phyloP scores from a whole-genome alignment of 768 basidiomycete genomes.

The Inosperma sp. region DNA sequence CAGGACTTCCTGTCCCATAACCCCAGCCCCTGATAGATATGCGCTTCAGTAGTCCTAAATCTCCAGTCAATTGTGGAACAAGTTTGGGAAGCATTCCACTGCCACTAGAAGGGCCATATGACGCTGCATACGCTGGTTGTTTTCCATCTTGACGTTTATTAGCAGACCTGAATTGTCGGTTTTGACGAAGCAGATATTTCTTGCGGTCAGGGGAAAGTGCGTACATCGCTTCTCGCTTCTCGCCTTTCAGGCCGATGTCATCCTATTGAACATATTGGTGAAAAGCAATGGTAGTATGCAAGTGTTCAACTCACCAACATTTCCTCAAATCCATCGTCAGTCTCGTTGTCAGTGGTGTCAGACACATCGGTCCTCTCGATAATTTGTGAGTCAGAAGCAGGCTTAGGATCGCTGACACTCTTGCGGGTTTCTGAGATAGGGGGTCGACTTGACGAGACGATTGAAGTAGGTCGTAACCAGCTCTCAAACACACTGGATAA shows the following conservation, averaged over 20 bases:
- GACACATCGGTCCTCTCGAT: conserved; percentile 18
- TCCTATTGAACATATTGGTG: conserved; percentile 42
- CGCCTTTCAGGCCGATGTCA: conserved; percentile 68
- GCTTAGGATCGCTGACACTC: conserved; percentile 65
- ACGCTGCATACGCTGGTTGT: conserved; percentile 33
- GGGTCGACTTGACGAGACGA: no score
- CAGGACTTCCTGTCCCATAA: conserved; percentile 34
- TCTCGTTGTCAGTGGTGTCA: conserved; percentile 27
- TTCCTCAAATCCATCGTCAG: conserved; percentile 54
- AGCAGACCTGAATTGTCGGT: conserved; percentile 37
- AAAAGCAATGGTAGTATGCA: background rate
- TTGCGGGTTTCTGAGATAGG: conserved; percentile 27
- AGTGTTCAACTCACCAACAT: conserved; percentile 54
- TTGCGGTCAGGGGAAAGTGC: conserved; percentile 59
- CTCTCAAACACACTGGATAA: conserved; percentile 64
- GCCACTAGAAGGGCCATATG: conserved; percentile 58
- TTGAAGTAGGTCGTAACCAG: conserved; percentile 49
- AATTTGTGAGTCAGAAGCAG: conserved; percentile 44
- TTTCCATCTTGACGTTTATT: no score
- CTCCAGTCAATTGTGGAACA: conserved; percentile 73
- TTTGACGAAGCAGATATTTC: conserved; percentile 59
- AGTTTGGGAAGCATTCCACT: conserved; percentile 57
- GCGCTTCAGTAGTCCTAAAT: conserved; percentile 59
- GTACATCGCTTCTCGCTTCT: conserved; percentile 59
- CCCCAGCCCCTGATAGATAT: conserved; percentile 67